Evolutionary conservation across 129 eudicot species (phyloP).

Genomic region (Saussurea involucrata): DNA sequence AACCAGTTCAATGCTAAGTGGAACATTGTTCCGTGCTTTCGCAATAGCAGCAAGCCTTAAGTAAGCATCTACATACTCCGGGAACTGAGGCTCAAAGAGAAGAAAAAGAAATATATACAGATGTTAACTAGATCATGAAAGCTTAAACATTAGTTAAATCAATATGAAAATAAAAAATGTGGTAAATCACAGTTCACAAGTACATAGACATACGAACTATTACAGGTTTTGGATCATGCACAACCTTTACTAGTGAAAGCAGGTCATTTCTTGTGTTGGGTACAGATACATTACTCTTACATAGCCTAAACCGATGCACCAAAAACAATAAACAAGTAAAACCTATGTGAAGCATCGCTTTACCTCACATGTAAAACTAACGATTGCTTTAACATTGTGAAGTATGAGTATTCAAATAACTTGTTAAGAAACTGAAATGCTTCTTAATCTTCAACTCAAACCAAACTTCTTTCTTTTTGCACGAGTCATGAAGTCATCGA

Average conservation of each 20-base stretch:
- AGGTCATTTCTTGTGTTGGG: not conserved
- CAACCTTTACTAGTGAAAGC: not conserved
- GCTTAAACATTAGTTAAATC: conserved; percentile 2
- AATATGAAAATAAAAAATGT: not conserved
- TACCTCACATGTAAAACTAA: not conserved
- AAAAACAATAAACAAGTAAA: not conserved
- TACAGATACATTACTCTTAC: not conserved
- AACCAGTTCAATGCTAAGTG: conserved; percentile 88
- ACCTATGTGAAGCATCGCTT: not conserved
- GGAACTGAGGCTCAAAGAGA: conserved; percentile 59
- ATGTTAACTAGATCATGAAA: not conserved
- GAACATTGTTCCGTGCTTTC: conserved; percentile 81
- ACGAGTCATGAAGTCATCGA: not conserved
- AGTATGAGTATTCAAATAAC: not conserved
- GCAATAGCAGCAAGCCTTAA: conserved; percentile 96
- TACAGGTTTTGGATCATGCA: not conserved
- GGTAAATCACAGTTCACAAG: not conserved
- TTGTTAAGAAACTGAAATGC: not conserved
- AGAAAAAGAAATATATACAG: not conserved
- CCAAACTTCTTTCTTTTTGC: not conserved
- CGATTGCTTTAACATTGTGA: not conserved
- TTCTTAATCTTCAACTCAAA: not conserved
- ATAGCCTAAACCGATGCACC: not conserved
- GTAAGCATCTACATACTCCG: conserved; percentile 91
- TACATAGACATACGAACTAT: not conserved